Percentiles rank a stretch among this genome's conserved stretches.
phyloP scores from a whole-genome alignment of 192 early-diverging fungal species.

The Mortierella alpina region DNA sequence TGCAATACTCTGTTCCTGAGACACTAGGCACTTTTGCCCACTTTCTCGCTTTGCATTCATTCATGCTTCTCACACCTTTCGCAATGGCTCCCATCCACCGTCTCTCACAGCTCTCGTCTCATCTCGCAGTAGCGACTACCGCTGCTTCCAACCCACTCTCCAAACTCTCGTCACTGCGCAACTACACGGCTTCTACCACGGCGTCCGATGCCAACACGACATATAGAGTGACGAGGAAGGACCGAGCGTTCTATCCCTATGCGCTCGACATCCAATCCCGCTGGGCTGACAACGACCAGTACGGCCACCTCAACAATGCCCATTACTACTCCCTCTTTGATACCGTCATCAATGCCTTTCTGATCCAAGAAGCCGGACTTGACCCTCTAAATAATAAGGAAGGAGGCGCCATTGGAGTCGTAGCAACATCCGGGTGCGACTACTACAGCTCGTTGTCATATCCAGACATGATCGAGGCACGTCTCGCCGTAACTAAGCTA shows the following conservation, averaged over 20 bases:
- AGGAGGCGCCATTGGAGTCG: slow-evolving; percentile 57
- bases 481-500: slow-evolving; percentile 59
- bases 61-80: background rate
- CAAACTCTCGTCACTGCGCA: background rate
- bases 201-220: background rate
- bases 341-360: slow-evolving; percentile 65
- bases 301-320: slow-evolving; percentile 71
- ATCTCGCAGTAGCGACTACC: slow-evolving; percentile 8
- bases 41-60: background rate
- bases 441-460: slow-evolving; percentile 60
- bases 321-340: slow-evolving; percentile 69
- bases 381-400: slow-evolving; percentile 31
- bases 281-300: slow-evolving; percentile 72
- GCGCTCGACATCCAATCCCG: slow-evolving; percentile 49
- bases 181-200: slow-evolving; percentile 14
- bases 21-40: background rate
- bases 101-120: slow-evolving; percentile 26
- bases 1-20: no score
- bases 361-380: slow-evolving; percentile 60
- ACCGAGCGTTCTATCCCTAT: slow-evolving; percentile 50
- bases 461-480: slow-evolving; percentile 61
- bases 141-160: background rate
- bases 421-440: slow-evolving; percentile 53
- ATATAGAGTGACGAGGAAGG: slow-evolving; percentile 31
- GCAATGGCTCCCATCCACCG: slow-evolving; percentile 36